A percentile compares a stretch with the other conserved stretches of the same genome.
phyloP scores from a whole-genome alignment of 2,329 filamentous ascomycete genomes.

The Cytospora piceae region DNA sequence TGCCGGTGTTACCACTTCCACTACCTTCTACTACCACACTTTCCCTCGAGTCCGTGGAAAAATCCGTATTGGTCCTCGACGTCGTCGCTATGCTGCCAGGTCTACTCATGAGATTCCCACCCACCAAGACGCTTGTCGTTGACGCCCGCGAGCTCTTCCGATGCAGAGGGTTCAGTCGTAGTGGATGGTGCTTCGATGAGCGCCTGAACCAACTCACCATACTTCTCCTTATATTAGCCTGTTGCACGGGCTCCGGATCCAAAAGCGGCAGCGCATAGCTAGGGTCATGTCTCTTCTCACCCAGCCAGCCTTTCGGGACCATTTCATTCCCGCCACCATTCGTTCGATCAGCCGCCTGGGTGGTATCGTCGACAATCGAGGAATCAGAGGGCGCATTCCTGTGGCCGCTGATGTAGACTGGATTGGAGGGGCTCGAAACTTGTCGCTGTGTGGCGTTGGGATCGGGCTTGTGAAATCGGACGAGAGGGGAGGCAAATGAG shows the following conservation, averaged over 20 bases:
- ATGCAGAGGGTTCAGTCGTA: constrained; percentile 18
- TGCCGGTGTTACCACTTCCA: background rate
- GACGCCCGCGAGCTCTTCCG: constrained; percentile 13
- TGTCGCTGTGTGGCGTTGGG: constrained; percentile 8
- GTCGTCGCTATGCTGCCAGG: constrained; percentile 6
- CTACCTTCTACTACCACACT: background rate
- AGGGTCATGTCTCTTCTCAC: constrained; percentile 26
- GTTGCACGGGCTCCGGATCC: constrained; percentile 16
- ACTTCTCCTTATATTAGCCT: constrained; percentile 24
- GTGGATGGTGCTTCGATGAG: constrained; percentile 21
- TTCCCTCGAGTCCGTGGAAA: background rate
- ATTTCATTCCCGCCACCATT: background rate
- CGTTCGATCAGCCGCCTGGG: constrained; percentile 14
- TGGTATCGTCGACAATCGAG: constrained; percentile 14
- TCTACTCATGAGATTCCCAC: background rate
- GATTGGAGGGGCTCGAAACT: constrained; percentile 12
- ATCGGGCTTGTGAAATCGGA: constrained; percentile 6
- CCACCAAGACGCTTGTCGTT: background rate
- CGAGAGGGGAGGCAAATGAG: constrained; percentile 4
- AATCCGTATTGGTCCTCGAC: background rate
- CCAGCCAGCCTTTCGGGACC: constrained; percentile 19
- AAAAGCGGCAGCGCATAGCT: constrained; percentile 11
- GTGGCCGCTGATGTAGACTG: constrained; percentile 2
- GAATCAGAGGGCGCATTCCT: constrained; percentile 10
- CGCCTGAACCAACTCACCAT: constrained; percentile 26